Percentiles rank a stretch among this genome's conserved stretches.
Evolutionary conservation across 2,329 filamentous ascomycete species (phyloP).

Genomic region (Colletotrichum somersetense): DNA sequence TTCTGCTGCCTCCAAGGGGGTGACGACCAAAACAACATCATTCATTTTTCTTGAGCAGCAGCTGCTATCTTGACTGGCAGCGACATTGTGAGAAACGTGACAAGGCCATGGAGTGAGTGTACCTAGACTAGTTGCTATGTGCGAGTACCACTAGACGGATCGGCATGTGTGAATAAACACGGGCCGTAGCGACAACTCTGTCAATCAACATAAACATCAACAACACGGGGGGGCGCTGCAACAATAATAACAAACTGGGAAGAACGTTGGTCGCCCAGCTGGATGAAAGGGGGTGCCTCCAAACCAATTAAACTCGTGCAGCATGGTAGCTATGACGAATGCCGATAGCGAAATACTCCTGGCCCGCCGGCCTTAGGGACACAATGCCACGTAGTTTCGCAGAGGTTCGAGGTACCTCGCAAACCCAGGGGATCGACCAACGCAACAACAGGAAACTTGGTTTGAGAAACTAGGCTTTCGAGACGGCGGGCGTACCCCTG

Average conservation of each 20-base stretch:
- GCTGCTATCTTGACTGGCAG: neutral
- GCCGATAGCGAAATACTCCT: constrained; percentile 17
- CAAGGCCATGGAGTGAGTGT: neutral
- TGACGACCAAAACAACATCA: constrained; percentile 9
- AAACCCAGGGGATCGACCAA: constrained; percentile 14
- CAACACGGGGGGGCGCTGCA: constrained; percentile 1
- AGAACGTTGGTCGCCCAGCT: constrained; percentile 9
- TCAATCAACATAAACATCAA: constrained; percentile 24
- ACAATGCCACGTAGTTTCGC: neutral
- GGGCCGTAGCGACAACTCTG: constrained; percentile 2
- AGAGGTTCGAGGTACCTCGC: constrained; percentile 6
- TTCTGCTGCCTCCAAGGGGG: constrained; percentile 20
- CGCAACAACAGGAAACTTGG: constrained; percentile 12
- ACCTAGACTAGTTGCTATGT: constrained; percentile 6
- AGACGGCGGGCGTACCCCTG: constrained; percentile 23
- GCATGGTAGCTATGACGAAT: constrained; percentile 27
- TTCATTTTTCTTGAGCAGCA: neutral
- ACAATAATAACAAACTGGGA: constrained; percentile 29
- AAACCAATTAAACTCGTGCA: constrained; percentile 18
- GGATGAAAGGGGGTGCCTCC: constrained; percentile 3
- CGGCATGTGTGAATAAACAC: constrained; percentile 2
- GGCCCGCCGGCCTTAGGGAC: neutral
- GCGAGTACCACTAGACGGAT: neutral
- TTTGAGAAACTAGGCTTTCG: constrained; percentile 14
- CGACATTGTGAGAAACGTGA: constrained; percentile 1